Base-by-base conservation (phyloP, 768 basidiomycete genomes). In the Tephrocybe sp. region DNA sequence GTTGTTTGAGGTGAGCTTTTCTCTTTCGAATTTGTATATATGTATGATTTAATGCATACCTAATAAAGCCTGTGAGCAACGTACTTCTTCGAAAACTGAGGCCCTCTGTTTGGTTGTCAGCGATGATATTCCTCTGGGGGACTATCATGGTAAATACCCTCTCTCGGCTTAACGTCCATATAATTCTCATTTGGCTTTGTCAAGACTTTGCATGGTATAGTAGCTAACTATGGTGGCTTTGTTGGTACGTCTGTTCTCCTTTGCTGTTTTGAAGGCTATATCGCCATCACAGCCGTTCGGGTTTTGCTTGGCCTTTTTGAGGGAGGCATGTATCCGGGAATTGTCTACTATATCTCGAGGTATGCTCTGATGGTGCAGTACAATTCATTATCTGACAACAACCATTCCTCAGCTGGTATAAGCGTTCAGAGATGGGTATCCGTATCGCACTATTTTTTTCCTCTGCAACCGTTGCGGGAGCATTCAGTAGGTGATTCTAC, bases 361-460 rank as follows among this genome's bases (percentile, higher is more conserved):
- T 74, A 59, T 53, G 68, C 55, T 18, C 6, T 34, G 5, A 7
- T 37, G 27, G 21, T 39, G 9, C 31, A 32, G 18, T 38, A 16
- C 18, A 9, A 21, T 28, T 25, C 36, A 8, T 13, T 8, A 36
- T 16, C 26, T 26, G 34, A 42, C 37, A 25, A 34, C 30, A 18
- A n/a, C 38, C 30, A 16, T 47, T n/a, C n/a, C n/a, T n/a, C n/a
- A 87, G 85, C 57, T 92, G 90, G 88, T 92, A 92, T 65, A 85
- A 82, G 60, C 82, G 87, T 22, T 76, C 80, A 9, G 91, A 93
- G 59, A 76, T 87, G 57, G 88, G 86, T 13, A 73, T 78, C 26
- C 82, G 88, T 27, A 70, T 87, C 19, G 86, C 89, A 0, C 51
- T 85, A 13, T 93, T 93, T 70, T 91, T 90, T 67, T 83, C 85